phyloP scores from a whole-genome alignment of 2,329 filamentous ascomycete species.

The Pseudogymnoascus sp. region DNA sequence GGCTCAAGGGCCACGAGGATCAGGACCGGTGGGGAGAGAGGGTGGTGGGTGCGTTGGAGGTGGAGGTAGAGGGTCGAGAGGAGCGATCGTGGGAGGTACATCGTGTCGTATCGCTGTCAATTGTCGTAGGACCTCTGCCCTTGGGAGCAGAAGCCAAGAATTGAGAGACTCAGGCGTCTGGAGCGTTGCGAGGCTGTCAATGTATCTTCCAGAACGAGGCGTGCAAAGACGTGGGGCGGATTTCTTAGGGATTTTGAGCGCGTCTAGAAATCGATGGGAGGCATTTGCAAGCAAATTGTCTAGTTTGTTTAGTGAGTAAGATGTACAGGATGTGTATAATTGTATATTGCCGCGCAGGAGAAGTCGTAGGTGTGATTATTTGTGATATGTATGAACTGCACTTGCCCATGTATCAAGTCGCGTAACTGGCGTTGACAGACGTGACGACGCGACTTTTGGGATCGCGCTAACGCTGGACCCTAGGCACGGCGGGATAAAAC shows the following conservation, averaged over 20 bases:
- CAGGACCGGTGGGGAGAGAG: conserved; percentile 83
- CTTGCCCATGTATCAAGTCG: conserved; percentile 5
- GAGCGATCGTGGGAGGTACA: conserved; percentile 90
- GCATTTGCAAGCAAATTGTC: not conserved
- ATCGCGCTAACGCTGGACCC: not conserved
- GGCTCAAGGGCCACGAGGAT: conserved; percentile 90
- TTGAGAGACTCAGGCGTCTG: conserved; percentile 2
- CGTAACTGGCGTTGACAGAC: conserved; percentile 5
- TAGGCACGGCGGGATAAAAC: not conserved
- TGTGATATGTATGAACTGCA: not conserved
- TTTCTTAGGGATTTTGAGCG: not conserved
- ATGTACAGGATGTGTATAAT: conserved; percentile 3
- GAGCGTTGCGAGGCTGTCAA: not conserved
- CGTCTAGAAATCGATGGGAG: not conserved
- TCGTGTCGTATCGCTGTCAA: conserved; percentile 33
- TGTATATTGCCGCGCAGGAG: not conserved
- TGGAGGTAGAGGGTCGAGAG: conserved; percentile 88
- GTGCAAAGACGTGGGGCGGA: not conserved
- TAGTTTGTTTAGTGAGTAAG: not conserved
- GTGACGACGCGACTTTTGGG: conserved; percentile 5
- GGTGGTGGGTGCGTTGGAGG: conserved; percentile 76
- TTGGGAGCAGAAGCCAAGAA: conserved; percentile 6
- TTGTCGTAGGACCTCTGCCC: not conserved
- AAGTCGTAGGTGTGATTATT: conserved; percentile 1
- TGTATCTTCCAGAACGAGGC: not conserved